A percentile compares a stretch with the other conserved stretches of the same genome.
These are phyloP conservation scores for Eimeria acervulina DNA, from an alignment of 169 alveolate species.

Conservation along the genomic window DNA sequence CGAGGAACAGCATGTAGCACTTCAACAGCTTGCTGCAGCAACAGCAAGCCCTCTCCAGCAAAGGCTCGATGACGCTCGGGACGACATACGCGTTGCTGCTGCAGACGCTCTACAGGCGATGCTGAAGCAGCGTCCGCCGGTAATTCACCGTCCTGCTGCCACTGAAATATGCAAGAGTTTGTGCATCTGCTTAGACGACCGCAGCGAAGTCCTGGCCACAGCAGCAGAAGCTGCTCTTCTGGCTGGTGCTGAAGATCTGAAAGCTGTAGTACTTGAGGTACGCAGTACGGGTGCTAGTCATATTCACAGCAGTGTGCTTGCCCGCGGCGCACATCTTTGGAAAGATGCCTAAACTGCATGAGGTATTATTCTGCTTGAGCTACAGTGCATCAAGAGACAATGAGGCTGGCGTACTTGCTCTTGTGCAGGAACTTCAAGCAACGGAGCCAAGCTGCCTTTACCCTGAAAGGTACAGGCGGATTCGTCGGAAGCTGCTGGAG, in stretches of 20 bases:
- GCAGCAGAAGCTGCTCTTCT: conserved; percentile 69
- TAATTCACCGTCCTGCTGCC: conserved; percentile 24
- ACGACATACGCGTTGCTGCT: conserved; percentile 76
- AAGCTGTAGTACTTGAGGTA: conserved; percentile 20
- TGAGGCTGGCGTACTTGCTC: neutral
- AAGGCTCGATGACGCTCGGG: conserved; percentile 84
- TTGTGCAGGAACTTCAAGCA: conserved; percentile 52
- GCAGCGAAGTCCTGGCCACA: neutral
- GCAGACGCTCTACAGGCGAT: conserved; percentile 66
- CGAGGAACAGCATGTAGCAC: conserved; percentile 16
- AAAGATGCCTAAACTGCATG: neutral
- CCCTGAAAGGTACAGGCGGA: conserved; percentile 46
- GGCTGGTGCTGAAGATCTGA: conserved; percentile 32
- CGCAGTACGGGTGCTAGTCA: neutral
- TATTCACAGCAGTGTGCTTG: neutral
- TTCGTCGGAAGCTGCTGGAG: conserved; percentile 41
- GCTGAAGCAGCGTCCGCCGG: conserved; percentile 55
- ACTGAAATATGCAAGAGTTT: conserved; percentile 23
- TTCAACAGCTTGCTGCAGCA: conserved; percentile 67
- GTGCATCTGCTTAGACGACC: conserved; percentile 68
- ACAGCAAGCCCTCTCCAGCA: conserved; percentile 69
- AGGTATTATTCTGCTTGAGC: neutral
- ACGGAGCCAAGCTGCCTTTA: conserved; percentile 60
- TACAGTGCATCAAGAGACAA: neutral
- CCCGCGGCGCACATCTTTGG: neutral